Conservation (phyloP, 495 filamentous ascomycete genomes). For the Wilcoxina mikolae region DNA sequence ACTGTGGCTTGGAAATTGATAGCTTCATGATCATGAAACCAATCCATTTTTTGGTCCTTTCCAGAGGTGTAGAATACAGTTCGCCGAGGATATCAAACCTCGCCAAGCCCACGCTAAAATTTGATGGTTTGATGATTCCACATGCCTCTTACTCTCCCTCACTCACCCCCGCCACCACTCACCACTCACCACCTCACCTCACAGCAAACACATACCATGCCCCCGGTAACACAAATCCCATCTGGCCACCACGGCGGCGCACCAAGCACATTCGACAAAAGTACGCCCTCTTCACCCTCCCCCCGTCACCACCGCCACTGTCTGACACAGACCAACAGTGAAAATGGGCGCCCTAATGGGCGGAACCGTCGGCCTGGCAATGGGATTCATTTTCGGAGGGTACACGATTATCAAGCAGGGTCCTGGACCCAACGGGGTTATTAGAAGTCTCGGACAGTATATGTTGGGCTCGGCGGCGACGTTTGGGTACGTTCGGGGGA, state of each 20-base stretch:
- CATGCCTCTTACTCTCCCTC: too few species aligned
- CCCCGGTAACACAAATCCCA: not conserved
- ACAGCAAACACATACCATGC: not conserved
- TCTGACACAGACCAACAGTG: slow-evolving; percentile 38
- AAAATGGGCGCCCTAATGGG: slow-evolving; percentile 99
- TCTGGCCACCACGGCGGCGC: slow-evolving; percentile 36
- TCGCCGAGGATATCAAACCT: too few species aligned
- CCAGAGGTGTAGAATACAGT: too few species aligned
- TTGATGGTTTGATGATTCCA: too few species aligned
- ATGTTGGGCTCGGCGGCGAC: slow-evolving; percentile 95
- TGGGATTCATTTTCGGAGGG: slow-evolving; percentile 91
- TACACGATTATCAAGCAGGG: slow-evolving; percentile 92
- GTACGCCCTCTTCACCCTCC: slow-evolving; percentile 41
- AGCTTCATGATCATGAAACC: too few species aligned
- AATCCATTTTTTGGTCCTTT: too few species aligned
- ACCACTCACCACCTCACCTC: not conserved
- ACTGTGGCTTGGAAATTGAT: too few species aligned
- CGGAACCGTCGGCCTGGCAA: slow-evolving; percentile 82
- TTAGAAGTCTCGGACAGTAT: slow-evolving; percentile 86
- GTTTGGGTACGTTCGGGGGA: slow-evolving; percentile 53
- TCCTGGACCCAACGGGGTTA: slow-evolving; percentile 79
- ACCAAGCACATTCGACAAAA: slow-evolving; percentile 81
- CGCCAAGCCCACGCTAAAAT: too few species aligned
- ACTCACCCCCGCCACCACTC: not conserved
- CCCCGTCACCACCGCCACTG: not conserved